Base-by-base conservation (phyloP, 768 basidiomycete species). In the Multifurca ochricompacta region DNA sequence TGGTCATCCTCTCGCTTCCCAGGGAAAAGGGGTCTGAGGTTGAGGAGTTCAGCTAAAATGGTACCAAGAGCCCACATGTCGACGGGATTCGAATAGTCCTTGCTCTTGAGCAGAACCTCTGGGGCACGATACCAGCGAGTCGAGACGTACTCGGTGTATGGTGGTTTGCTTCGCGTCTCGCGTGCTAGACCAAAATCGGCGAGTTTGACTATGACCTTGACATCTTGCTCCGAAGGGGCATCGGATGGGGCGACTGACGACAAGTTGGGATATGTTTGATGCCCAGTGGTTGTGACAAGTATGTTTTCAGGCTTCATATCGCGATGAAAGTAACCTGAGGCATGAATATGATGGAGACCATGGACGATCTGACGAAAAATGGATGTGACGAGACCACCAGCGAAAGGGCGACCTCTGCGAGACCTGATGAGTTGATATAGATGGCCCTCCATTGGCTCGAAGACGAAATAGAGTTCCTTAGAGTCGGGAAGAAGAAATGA, bases 281-380 rank as follows among this genome's bases (percentile, higher is more conserved):
- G 78, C 18, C 96, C 96, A 13, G 92, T 96, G 2, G 96, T 98
- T 16, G 96, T 98, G 63, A 99, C 96, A 48, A 99, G 82, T 7
- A 98, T 86, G 64, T 99, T 99, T 70, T 99, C 96, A 34, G 96
- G 96, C 71, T 99, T 99, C 92, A 99, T 96, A 69, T 99, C 96
- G 45, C 96, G 89, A 71, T 99, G 96, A 71, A 99, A 99, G 71
- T 95, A 99, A 32, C 95, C 96, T 28, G 84, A 76, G 13, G 75
- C 68, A 70, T 99, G 96, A 61, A 97, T 91, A 69, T 99, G 96
- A 65, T 91, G 76, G 32, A 99, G 79, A 35, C 96, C 96, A 14
- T 81, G 74, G 41, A 91, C 82, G 64, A 94, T 88, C 71, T 99
- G 96, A 53, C 80, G 83, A 68, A 96, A 97, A 62, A 97, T 92